Evolutionary conservation across 805 yeast genomes (phyloP).

Genomic region (Hanseniaspora guilliermondii): DNA sequence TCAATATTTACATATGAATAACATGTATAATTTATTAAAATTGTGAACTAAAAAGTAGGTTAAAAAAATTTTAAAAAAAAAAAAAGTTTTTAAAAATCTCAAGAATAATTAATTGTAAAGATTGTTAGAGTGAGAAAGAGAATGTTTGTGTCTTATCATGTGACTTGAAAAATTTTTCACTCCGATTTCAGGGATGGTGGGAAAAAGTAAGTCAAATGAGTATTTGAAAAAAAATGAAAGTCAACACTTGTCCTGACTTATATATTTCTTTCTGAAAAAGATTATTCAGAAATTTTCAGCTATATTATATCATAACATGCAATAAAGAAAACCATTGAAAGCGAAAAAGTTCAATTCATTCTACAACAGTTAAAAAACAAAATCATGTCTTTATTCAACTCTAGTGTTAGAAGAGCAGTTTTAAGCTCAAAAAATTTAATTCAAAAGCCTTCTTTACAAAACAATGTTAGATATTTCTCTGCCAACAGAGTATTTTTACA

Average conservation of each 20-base stretch:
- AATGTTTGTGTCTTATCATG: too few relatives aligned
- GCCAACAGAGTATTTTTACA: constrained; percentile 23
- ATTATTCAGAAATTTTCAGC: neutral
- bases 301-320: neutral
- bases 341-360: neutral
- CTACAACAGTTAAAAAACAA: too few relatives aligned
- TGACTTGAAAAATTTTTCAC: neutral
- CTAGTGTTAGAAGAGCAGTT: neutral
- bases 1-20: neutral
- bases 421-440: neutral
- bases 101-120: too few relatives aligned
- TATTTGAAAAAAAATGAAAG: neutral
- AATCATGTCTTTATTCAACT: neutral
- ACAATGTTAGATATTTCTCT: constrained; percentile 8
- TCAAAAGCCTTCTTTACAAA: constrained; percentile 7
- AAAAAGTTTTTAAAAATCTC: too few relatives aligned
- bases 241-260: neutral
- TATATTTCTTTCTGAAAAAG: neutral
- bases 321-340: neutral
- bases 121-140: too few relatives aligned
- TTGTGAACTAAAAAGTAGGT: too few relatives aligned
- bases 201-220: neutral
- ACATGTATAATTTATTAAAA: too few relatives aligned
- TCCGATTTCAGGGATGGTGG: neutral
- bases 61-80: too few relatives aligned